Evolutionary conservation across 331 rosid genomes (phyloP), one percentile per base, ranked within the genome.

Genomic region (Phaseolus coccineus): DNA sequence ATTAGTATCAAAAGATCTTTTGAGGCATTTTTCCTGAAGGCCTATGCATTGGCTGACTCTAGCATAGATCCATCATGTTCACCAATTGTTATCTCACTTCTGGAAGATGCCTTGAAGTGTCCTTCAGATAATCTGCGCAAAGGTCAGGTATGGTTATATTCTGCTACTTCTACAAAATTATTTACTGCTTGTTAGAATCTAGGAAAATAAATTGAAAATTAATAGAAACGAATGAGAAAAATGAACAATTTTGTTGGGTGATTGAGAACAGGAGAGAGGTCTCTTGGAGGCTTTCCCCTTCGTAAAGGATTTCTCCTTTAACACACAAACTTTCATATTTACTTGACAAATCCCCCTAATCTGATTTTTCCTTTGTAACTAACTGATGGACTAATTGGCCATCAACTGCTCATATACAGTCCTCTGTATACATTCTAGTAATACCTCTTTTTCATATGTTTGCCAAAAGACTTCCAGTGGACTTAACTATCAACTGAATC

Each of bases 71-170:
- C 94, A 8, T 88, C 96, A 16, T 83, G 86, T 85, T 89, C 94
- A 30, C 87, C 98, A 30, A 84, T 89, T 76, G 98, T 94, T 71
- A 81, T 90, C 81, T 90, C 93, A 28, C 97, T 92, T 46, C 87
- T 94, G n/a, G 97, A 94, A 85, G 97, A 89, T 82, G 97, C 98
- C 51, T 82, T 94, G 84, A 94, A 89, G 87, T 94, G 98, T 85
- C 98, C 96, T 57, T 94, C 98, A 1, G 98, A 94, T 81, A 88
- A 94, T 87, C 84, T 94, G 83, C 98, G 98, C 79, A 94, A 94
- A 86, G 98, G 98, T 81, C 98, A 94, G 96, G 98, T 94, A 88
- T 81, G 92, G 78, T 61, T 76, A 75, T 80, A 30, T 33, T 62
- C 33, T 74, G 48, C 58, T 56, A 7, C 61, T 69, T 13, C 57